A percentile compares a stretch with the other conserved stretches of the same genome.
These are phyloP conservation scores for Sclerotinia minor DNA, from an alignment of 2,329 filamentous ascomycete genomes.

Conservation along the genomic window DNA sequence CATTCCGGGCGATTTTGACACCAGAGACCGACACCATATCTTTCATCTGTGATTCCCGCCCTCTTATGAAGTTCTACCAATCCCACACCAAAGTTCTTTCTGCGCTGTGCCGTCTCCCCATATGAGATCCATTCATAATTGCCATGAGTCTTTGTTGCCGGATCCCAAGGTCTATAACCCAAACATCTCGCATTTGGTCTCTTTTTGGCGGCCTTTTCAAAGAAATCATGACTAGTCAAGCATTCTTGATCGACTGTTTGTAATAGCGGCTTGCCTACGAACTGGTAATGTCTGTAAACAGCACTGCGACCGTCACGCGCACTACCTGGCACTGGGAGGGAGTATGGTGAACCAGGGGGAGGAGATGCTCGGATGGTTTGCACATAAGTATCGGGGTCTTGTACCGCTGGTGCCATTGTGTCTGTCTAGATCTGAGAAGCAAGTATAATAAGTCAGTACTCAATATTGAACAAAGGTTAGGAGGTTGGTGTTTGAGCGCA, in stretches of 20 bases:
- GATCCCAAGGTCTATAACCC: constrained; percentile 78
- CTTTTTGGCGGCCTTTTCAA: constrained; percentile 66
- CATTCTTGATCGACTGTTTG: constrained; percentile 69
- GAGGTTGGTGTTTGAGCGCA: neutral
- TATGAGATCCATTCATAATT: constrained; percentile 85
- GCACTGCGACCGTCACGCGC: constrained; percentile 69
- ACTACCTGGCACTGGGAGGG: constrained; percentile 73
- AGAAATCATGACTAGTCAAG: constrained; percentile 75
- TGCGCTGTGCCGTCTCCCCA: constrained; percentile 71
- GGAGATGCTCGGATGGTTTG: constrained; percentile 35
- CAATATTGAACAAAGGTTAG: neutral
- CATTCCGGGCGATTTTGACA: constrained; percentile 86
- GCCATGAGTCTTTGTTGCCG: constrained; percentile 68
- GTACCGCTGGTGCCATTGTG: constrained; percentile 34
- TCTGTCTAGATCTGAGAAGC: neutral
- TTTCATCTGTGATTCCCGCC: constrained; percentile 63
- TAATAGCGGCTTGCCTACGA: constrained; percentile 69
- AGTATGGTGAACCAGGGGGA: constrained; percentile 59
- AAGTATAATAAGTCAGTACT: constrained; percentile 12
- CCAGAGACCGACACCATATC: constrained; percentile 80
- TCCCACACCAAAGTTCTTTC: constrained; percentile 82
- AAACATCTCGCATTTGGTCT: constrained; percentile 71
- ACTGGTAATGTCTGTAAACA: constrained; percentile 82
- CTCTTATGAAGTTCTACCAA: constrained; percentile 78
- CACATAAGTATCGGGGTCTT: constrained; percentile 36